Percentiles rank a stretch among this genome's conserved stretches.
phyloP scores from a whole-genome alignment of 257 asterid genomes.

The Eucommia ulmoides region DNA sequence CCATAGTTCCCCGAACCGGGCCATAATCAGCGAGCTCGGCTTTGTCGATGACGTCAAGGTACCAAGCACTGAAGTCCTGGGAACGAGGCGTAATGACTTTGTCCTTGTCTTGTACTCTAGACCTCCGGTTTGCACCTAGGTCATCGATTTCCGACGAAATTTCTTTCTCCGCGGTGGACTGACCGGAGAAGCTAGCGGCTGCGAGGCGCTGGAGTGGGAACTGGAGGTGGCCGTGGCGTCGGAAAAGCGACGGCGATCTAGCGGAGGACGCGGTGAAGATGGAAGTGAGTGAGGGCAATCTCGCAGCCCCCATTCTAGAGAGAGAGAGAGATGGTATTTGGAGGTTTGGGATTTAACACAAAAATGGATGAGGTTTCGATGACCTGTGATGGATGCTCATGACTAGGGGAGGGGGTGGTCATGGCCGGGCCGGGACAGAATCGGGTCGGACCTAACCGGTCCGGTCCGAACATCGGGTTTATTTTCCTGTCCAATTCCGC shows the following conservation, averaged over 20 bases:
- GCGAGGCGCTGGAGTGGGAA: slow-evolving; percentile 7
- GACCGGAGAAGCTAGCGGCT: slow-evolving; percentile 39
- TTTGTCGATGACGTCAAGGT: slow-evolving; percentile 73
- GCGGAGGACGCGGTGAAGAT: not conserved
- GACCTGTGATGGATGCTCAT: too few relatives aligned
- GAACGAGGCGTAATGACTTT: slow-evolving; percentile 79
- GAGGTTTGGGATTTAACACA: too few relatives aligned
- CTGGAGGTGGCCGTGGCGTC: slow-evolving; percentile 7
- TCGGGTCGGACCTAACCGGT: too few relatives aligned
- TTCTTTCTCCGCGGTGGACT: slow-evolving; percentile 49
- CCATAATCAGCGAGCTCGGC: slow-evolving; percentile 99
- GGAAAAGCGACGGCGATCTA: not conserved
- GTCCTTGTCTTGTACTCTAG: slow-evolving; percentile 48
- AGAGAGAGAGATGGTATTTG: too few relatives aligned
- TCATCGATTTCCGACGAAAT: slow-evolving; percentile 30
- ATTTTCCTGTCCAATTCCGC: too few relatives aligned
- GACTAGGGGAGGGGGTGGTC: too few relatives aligned
- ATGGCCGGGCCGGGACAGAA: too few relatives aligned
- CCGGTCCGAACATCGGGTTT: too few relatives aligned
- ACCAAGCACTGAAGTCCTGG: slow-evolving; percentile 97
- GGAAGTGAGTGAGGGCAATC: slow-evolving; percentile 1
- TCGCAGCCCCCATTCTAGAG: not conserved
- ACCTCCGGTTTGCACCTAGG: slow-evolving; percentile 14
- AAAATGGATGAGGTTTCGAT: too few relatives aligned
- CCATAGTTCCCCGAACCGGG: slow-evolving; percentile 99